These are phyloP conservation scores for Sugiyamaella qingdaonensis DNA, from an alignment of 805 yeast species.

Conservation along the genomic window DNA sequence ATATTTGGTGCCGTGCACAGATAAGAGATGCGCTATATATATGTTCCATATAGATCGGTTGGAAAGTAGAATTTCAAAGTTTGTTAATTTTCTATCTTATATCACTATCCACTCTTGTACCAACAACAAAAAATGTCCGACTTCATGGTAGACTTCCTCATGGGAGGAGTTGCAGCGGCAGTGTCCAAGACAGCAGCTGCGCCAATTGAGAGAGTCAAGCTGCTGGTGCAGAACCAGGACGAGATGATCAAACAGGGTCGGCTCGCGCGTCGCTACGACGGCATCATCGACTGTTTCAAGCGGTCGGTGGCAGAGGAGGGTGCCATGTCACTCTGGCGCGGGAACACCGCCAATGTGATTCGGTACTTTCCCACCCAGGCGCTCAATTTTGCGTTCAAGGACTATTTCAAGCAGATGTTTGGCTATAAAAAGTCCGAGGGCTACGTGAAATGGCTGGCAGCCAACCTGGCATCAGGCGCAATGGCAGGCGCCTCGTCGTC, in stretches of 20 bases:
- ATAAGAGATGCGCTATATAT: background rate
- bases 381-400: conserved; percentile 97
- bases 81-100: background rate
- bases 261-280: conserved; percentile 76
- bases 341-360: conserved; percentile 98
- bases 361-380: conserved; percentile 99
- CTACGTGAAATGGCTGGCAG: conserved; percentile 91
- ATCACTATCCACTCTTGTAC: background rate
- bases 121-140: background rate
- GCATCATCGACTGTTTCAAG: conserved; percentile 90
- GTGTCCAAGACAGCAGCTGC: conserved; percentile 97
- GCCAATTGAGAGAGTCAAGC: conserved; percentile 95
- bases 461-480: conserved; percentile 99
- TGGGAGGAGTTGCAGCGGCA: conserved; percentile 99
- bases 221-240: conserved; percentile 95
- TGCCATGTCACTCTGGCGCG: conserved; percentile 94
- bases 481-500: conserved; percentile 95
- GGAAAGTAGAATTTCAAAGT: no score
- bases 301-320: conserved; percentile 96
- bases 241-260: conserved; percentile 98
- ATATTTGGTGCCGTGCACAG: background rate
- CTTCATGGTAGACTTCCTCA: conserved; percentile 34
- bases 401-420: conserved; percentile 89
- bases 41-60: no score
- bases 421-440: conserved; percentile 96